Evolutionary conservation across 495 filamentous ascomycete genomes (phyloP), one percentile per base, ranked within the genome.

Genomic region (Aspergillus wentii): DNA sequence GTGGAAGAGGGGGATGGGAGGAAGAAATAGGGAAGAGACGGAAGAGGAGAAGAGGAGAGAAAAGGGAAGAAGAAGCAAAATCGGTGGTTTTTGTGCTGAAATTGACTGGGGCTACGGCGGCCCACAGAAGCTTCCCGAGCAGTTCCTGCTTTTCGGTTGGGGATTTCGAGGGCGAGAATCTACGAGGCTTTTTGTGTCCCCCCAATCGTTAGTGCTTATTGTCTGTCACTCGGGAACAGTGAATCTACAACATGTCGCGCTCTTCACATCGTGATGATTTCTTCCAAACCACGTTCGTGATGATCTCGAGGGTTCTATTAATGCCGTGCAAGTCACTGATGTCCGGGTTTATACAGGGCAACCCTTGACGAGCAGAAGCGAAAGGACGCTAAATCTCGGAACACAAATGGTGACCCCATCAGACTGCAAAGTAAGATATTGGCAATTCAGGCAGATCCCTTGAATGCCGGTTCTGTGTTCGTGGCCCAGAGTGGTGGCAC

Each of bases 241-340:
- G 30, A 20, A 37, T n/a, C 18, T 27, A 10, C 29, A 62, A 11
- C 17, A 89, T 88, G 85, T 75, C 83, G 18, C 62, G 61, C 29
- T 82, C 82, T 15, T 73, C 69, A 21, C 72, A 88, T 47, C 71
- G 76, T 25, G 76, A 79, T 16, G 68, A 91, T 52, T 96, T 92
- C 73, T 97, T 97, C 59, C 88, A 97, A 62, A 91, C 88, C 13
- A 82, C 82, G 82, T 88, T 71, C 56, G 75, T 67, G 28, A 56
- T 54, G 16, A 13, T 25, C 19, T 29, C 27, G 11, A 31, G n/a
- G n/a, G n/a, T n/a, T 33, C 8, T 46, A 8, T 30, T 30, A 3
- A 22, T 18, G 8, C 30, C 18, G 30, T 19, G 30, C 38, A 37
- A 20, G 17, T 44, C 31, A 40, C 38, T 54, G 32, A 49, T 34